Evolutionary conservation across 768 basidiomycete species (phyloP).

Genomic region (Boletus pseudopeckii): DNA sequence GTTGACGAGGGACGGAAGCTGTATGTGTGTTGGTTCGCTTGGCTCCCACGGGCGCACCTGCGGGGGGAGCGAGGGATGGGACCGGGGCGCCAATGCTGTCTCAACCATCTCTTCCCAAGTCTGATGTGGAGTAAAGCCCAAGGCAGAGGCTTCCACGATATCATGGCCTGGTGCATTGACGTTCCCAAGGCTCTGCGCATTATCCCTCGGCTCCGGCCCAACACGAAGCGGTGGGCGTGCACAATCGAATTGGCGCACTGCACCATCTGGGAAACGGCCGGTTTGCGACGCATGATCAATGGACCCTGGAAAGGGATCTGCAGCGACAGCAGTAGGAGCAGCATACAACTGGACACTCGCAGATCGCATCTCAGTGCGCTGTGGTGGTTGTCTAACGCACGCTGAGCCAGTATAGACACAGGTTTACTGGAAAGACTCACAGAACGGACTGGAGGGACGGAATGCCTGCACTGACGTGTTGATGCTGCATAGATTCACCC

Average conservation of each 20-base stretch:
- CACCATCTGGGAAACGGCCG: background rate
- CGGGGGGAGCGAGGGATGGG: background rate
- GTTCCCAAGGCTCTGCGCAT: background rate
- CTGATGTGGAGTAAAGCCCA: background rate
- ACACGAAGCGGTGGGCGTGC: background rate
- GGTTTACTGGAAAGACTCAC: background rate
- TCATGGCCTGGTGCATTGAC: background rate
- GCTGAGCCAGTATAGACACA: background rate
- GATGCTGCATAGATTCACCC: background rate
- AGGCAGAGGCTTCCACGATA: background rate
- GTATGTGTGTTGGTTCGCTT: background rate
- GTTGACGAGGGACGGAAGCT: background rate
- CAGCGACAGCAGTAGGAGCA: background rate
- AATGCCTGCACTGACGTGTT: background rate
- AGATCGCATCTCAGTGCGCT: background rate
- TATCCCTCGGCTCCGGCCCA: background rate
- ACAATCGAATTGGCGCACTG: background rate
- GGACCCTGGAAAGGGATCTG: background rate
- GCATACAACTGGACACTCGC: background rate
- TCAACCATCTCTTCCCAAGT: slow-evolving; percentile 8
- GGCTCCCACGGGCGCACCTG: slow-evolving; percentile 1
- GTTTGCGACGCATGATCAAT: background rate
- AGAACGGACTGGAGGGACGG: background rate
- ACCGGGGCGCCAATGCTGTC: background rate
- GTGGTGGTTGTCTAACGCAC: background rate